phyloP scores from a whole-genome alignment of 129 eudicot genomes.

The Saussurea involucrata region DNA sequence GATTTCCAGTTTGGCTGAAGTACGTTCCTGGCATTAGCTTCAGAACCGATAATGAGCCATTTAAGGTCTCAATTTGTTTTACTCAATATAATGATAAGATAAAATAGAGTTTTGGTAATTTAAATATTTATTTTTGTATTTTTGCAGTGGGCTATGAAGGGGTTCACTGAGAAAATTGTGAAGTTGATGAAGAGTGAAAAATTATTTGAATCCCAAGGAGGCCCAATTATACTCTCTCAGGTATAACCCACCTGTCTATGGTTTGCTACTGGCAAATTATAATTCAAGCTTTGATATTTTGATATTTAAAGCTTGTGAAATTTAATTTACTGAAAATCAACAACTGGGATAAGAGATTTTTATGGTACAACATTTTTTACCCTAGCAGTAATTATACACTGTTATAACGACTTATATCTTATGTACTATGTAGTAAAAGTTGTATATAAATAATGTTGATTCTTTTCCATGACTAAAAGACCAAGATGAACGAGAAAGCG shows the following conservation, averaged over 20 bases:
- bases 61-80: conserved; percentile 45
- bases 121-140: neutral
- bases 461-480: too few relatives aligned
- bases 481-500: too few relatives aligned
- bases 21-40: conserved; percentile 83
- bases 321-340: neutral
- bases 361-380: neutral
- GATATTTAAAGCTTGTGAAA: neutral
- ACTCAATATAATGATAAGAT: neutral
- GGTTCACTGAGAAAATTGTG: conserved; percentile 73
- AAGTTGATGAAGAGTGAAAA: conserved; percentile 66
- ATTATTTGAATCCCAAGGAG: conserved; percentile 79
- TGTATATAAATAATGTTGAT: too few relatives aligned
- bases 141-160: conserved; percentile 71
- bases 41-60: conserved; percentile 87
- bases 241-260: conserved; percentile 19
- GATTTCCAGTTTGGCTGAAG: conserved; percentile 90
- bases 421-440: too few relatives aligned
- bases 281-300: neutral
- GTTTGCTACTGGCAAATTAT: neutral
- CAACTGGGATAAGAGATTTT: neutral
- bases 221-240: conserved; percentile 89
- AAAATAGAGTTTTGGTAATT: neutral
- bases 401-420: too few relatives aligned
- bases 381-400: neutral